phyloP scores from a whole-genome alignment of 768 basidiomycete genomes.

The Galerina marginata region DNA sequence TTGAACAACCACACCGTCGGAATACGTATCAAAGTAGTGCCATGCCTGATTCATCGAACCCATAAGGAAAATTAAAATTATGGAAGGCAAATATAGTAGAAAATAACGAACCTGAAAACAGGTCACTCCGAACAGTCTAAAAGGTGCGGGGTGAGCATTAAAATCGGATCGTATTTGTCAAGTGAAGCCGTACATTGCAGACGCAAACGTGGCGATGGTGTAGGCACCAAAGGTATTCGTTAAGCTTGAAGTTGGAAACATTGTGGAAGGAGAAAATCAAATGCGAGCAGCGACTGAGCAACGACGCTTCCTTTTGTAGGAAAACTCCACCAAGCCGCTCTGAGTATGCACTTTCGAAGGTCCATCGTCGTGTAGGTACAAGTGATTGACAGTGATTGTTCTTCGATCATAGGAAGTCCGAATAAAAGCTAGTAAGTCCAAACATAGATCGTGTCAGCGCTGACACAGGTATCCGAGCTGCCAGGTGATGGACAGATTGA shows the following conservation, averaged over 20 bases:
- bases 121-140: slow-evolving; percentile 16
- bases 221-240: slow-evolving; percentile 5
- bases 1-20: slow-evolving; percentile 6
- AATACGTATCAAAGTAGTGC: slow-evolving; percentile 15
- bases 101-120: slow-evolving; percentile 12
- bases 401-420: too few species aligned
- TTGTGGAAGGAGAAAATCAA: not conserved
- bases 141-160: not conserved
- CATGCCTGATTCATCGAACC: slow-evolving; percentile 1
- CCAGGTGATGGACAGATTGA: too few species aligned
- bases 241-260: not conserved
- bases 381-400: too few species aligned
- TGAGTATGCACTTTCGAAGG: too few species aligned
- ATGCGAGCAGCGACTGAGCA: not conserved
- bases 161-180: not conserved
- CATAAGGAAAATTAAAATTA: not conserved
- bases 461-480: too few species aligned
- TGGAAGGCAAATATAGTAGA: not conserved
- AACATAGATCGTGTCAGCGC: too few species aligned
- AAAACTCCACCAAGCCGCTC: too few species aligned
- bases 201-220: slow-evolving; percentile 12
- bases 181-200: slow-evolving; percentile 10
- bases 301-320: not conserved
- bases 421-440: too few species aligned
- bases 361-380: too few species aligned